Percentiles rank a stretch among this genome's conserved stretches.
These are phyloP conservation scores for Schizochytrium sp. DNA, from an alignment of 108 stramenopile species.

Conservation along the genomic window DNA sequence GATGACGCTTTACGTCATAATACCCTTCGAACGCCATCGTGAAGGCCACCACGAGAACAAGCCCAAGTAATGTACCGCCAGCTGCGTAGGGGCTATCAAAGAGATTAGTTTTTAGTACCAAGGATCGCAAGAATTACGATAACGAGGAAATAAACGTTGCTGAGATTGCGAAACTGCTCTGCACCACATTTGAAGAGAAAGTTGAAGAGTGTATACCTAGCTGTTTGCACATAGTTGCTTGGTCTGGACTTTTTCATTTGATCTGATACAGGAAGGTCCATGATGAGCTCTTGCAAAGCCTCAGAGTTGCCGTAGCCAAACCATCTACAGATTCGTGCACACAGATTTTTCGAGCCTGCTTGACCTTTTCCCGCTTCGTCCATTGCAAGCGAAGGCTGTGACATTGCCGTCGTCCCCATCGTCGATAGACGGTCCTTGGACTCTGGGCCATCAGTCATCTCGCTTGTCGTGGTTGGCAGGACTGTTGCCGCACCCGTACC, in stretches of 20 bases:
- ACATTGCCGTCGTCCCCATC: too few species aligned
- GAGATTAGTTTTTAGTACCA: slow-evolving; percentile 82
- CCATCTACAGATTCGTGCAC: neutral
- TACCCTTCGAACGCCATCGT: slow-evolving; percentile 89
- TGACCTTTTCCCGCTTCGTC: too few species aligned
- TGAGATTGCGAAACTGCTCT: slow-evolving; percentile 73
- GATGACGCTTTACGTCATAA: slow-evolving; percentile 90
- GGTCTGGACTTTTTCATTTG: neutral
- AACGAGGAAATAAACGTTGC: slow-evolving; percentile 95
- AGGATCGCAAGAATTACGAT: slow-evolving; percentile 91
- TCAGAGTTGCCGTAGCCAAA: neutral
- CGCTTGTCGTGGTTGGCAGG: too few species aligned
- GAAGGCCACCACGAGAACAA: slow-evolving; percentile 87
- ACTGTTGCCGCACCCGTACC: too few species aligned
- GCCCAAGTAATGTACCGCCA: slow-evolving; percentile 92
- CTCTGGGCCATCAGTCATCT: too few species aligned
- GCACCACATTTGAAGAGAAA: slow-evolving; percentile 72
- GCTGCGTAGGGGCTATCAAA: slow-evolving; percentile 89
- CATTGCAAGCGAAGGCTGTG: too few species aligned
- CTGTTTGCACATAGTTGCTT: slow-evolving; percentile 2
- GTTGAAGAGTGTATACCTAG: slow-evolving; percentile 70
- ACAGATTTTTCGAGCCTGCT: too few species aligned
- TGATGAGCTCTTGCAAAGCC: neutral
- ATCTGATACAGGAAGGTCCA: neutral
- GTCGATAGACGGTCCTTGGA: too few species aligned